Evolutionary conservation across 139 green algal genomes (phyloP).

Genomic region (Micractinium conductrix): DNA sequence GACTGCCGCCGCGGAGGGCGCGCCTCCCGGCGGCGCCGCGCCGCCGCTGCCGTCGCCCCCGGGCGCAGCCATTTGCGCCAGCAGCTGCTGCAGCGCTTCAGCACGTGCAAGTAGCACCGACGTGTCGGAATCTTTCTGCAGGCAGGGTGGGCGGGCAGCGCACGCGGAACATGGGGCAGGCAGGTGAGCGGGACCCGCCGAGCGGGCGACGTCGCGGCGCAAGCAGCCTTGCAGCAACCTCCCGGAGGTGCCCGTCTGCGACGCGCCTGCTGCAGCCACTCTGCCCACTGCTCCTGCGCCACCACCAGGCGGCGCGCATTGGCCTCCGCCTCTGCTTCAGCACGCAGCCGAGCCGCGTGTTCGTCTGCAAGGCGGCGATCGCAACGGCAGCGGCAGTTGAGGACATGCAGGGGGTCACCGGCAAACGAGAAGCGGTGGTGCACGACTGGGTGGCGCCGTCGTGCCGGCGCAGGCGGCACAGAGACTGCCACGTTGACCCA

Average conservation of each 20-base stretch:
- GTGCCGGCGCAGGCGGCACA: too few relatives aligned
- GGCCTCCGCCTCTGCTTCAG: slow-evolving; percentile 76
- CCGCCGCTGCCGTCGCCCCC: background rate
- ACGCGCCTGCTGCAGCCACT: slow-evolving; percentile 80
- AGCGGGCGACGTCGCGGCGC: too few relatives aligned
- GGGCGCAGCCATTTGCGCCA: background rate
- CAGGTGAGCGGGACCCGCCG: too few relatives aligned
- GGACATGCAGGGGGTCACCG: background rate
- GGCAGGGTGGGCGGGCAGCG: too few relatives aligned
- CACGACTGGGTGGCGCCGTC: too few relatives aligned
- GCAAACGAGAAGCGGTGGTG: background rate
- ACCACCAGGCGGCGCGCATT: slow-evolving; percentile 67
- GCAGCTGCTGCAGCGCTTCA: slow-evolving; percentile 35
- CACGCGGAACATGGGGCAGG: too few relatives aligned
- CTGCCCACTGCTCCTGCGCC: slow-evolving; percentile 79
- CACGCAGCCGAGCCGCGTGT: slow-evolving; percentile 67
- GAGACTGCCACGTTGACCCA: too few relatives aligned
- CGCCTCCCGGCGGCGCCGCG: background rate
- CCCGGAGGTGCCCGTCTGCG: too few relatives aligned
- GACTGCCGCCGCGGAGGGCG: background rate
- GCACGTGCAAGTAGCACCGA: slow-evolving; percentile 48
- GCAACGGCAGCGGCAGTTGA: too few relatives aligned
- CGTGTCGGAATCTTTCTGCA: slow-evolving; percentile 61
- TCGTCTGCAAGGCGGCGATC: slow-evolving; percentile 65
- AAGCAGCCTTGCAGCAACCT: too few relatives aligned